phyloP scores from a whole-genome alignment of 768 basidiomycete genomes.

The Agrocybe praecox region DNA sequence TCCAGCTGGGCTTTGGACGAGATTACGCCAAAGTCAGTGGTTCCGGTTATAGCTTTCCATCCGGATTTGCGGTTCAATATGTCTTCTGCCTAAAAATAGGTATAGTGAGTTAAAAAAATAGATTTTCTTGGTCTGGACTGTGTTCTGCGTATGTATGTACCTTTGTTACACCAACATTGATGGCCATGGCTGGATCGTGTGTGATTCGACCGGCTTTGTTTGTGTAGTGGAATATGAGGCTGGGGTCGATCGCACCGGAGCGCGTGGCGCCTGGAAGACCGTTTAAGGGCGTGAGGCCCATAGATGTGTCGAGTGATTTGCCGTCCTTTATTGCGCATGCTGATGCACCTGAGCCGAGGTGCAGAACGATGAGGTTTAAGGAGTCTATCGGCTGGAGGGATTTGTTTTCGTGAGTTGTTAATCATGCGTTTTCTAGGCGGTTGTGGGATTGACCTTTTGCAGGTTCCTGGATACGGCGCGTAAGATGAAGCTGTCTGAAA shows the following conservation, averaged over 20 bases:
- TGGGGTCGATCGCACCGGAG: constrained; percentile 81
- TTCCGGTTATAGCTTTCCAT: constrained; percentile 78
- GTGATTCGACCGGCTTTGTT: constrained; percentile 54
- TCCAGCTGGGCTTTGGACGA: constrained; percentile 41
- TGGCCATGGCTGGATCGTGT: constrained; percentile 48
- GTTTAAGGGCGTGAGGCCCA: constrained; percentile 91
- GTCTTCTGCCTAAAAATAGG: constrained; percentile 56
- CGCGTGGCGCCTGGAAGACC: constrained; percentile 91
- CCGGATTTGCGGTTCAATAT: constrained; percentile 78
- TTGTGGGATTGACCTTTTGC: constrained; percentile 40
- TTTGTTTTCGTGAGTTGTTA: neutral
- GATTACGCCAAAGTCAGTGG: constrained; percentile 81
- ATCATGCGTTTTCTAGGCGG: neutral
- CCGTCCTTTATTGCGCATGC: constrained; percentile 77
- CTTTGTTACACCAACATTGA: constrained; percentile 56
- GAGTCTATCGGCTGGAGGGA: constrained; percentile 39
- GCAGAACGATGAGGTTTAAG: constrained; percentile 79
- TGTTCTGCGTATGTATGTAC: constrained; percentile 21
- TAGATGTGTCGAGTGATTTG: constrained; percentile 80
- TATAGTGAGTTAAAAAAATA: neutral
- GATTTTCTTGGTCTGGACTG: no score
- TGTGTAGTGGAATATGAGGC: constrained; percentile 85
- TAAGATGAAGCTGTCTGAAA: constrained; percentile 67
- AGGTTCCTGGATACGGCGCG: constrained; percentile 62
- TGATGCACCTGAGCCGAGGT: constrained; percentile 91